These are phyloP conservation scores for Cenchrus fungigraminus DNA, from an alignment of 176 grass and related monocot species.

Conservation along the genomic window DNA sequence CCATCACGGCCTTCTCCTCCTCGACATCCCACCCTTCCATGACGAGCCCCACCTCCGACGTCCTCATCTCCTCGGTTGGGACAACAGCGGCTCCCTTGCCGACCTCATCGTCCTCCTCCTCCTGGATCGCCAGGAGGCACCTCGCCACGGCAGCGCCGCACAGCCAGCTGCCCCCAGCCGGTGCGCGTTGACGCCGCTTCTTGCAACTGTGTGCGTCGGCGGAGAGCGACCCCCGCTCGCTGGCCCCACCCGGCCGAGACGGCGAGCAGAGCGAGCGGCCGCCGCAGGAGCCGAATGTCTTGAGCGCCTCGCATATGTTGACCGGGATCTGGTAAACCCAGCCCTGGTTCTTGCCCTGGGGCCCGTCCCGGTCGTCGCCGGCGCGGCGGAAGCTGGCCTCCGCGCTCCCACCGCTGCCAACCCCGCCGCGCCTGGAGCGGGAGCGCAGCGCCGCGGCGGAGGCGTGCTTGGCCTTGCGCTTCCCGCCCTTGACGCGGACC, in stretches of 20 bases:
- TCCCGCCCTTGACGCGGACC: slow-evolving; percentile 84
- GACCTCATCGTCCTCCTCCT: slow-evolving; percentile 40
- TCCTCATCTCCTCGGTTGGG: slow-evolving; percentile 50
- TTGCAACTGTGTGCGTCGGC: slow-evolving; percentile 16
- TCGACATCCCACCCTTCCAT: slow-evolving; percentile 61
- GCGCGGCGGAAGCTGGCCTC: slow-evolving; percentile 83
- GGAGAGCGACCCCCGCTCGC: slow-evolving; percentile 30
- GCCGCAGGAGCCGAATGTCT: slow-evolving; percentile 80
- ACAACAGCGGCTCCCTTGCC: slow-evolving; percentile 51
- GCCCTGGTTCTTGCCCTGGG: slow-evolving; percentile 71
- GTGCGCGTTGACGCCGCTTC: slow-evolving; percentile 36
- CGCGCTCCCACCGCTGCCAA: slow-evolving; percentile 25
- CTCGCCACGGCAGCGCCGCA: slow-evolving; percentile 82
- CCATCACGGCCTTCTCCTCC: slow-evolving; percentile 53
- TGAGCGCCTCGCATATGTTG: slow-evolving; percentile 92
- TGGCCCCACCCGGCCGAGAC: slow-evolving; percentile 36
- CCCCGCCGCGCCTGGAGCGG: slow-evolving; percentile 62
- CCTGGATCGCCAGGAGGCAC: slow-evolving; percentile 72
- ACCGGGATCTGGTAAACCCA: slow-evolving; percentile 97
- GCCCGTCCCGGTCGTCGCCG: slow-evolving; percentile 53
- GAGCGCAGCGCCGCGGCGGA: slow-evolving; percentile 62
- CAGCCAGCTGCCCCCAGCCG: slow-evolving; percentile 43
- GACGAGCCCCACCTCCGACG: slow-evolving; percentile 49
- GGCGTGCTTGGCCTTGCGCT: slow-evolving; percentile 63
- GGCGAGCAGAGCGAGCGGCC: slow-evolving; percentile 75